A percentile compares a stretch with the other conserved stretches of the same genome.
Evolutionary conservation across 441 rosid genomes (phyloP).

Genomic region (Viola pubescens): DNA sequence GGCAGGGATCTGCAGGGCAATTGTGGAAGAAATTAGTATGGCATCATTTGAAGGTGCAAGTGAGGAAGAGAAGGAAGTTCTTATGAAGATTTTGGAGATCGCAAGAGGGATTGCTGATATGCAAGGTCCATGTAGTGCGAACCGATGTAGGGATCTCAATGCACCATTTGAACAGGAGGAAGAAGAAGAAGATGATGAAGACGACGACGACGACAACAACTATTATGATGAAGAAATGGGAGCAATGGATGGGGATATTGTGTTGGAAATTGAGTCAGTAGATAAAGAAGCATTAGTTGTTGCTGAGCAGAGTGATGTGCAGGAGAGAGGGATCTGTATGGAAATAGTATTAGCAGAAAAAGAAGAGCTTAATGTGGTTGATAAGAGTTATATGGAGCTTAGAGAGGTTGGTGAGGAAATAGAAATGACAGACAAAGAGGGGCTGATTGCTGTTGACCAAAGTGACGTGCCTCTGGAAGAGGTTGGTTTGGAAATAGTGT

Average conservation of each 20-base stretch:
- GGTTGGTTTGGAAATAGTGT: not conserved
- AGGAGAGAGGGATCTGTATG: not conserved
- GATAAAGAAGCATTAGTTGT: not conserved
- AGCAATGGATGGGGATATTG: not conserved
- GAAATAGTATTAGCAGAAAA: not conserved
- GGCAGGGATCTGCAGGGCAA: constrained; percentile 17
- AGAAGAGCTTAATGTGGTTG: not conserved
- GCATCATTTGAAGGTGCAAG: constrained; percentile 13
- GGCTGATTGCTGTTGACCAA: not conserved
- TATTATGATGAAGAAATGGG: not conserved
- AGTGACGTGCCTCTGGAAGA: not conserved
- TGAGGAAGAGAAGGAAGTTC: constrained; percentile 11
- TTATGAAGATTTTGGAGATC: constrained; percentile 9
- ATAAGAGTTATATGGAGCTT: not conserved
- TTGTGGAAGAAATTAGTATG: constrained; percentile 12
- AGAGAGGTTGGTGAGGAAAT: not conserved
- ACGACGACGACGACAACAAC: not conserved
- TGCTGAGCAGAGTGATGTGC: not conserved
- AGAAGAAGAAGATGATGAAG: not conserved
- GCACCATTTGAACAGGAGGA: constrained; percentile 1
- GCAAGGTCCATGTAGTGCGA: constrained; percentile 4
- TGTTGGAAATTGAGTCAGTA: not conserved
- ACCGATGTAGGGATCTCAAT: constrained; percentile 7
- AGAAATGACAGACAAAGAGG: not conserved
- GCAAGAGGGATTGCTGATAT: constrained; percentile 13